These are phyloP conservation scores for Epichloe coenophiala DNA, from an alignment of 2,329 filamentous ascomycete species.

Conservation along the genomic window DNA sequence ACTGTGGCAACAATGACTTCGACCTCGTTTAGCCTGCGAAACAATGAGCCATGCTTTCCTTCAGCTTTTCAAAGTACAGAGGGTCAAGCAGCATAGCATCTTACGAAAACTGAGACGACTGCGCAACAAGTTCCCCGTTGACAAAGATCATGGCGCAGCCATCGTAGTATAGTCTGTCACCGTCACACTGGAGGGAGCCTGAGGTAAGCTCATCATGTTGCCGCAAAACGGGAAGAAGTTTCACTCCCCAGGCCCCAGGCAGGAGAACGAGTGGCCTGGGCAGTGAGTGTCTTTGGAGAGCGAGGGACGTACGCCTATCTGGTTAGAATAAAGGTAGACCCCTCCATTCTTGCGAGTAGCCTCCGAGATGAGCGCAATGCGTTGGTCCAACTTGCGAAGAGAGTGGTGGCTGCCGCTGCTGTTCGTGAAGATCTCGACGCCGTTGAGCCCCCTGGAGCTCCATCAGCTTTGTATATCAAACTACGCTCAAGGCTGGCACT, in stretches of 20 bases:
- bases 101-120: conserved; percentile 46
- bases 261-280: neutral
- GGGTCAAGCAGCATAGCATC: conserved; percentile 28
- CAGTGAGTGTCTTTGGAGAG: neutral
- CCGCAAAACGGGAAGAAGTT: neutral
- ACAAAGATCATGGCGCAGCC: conserved; percentile 42
- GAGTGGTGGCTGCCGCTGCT: conserved; percentile 5
- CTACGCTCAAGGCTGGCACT: neutral
- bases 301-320: neutral
- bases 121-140: conserved; percentile 49
- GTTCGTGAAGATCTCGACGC: conserved; percentile 6
- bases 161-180: conserved; percentile 4
- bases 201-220: neutral
- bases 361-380: conserved; percentile 3
- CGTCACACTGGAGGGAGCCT: neutral
- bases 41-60: neutral
- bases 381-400: conserved; percentile 3
- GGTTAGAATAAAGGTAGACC: conserved; percentile 4
- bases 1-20: conserved; percentile 54
- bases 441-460: conserved; percentile 2
- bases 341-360: conserved; percentile 4
- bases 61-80: neutral
- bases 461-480: neutral
- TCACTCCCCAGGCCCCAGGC: neutral
- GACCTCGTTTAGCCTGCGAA: conserved; percentile 21